Evolutionary conservation across 2,329 filamentous ascomycete species (phyloP).

Genomic region (Calonectria crousiana): DNA sequence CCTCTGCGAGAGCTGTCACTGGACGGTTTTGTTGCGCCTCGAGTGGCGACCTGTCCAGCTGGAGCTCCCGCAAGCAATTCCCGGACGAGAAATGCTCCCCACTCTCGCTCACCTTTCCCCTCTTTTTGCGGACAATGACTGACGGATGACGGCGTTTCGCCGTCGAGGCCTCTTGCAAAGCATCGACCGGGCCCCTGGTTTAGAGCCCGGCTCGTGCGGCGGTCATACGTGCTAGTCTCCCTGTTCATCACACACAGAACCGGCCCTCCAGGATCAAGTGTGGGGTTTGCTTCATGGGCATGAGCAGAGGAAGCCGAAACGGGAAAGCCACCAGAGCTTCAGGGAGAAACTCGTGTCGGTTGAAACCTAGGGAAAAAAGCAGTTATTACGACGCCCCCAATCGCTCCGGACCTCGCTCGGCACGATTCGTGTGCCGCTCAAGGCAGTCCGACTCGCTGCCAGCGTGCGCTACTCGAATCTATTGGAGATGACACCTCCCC

Average conservation of each 20-base stretch:
- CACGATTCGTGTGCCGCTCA: neutral
- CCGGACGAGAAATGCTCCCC: conserved; percentile 11
- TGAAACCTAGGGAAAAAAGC: conserved; percentile 6
- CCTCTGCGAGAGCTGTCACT: conserved; percentile 6
- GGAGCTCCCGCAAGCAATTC: conserved; percentile 18
- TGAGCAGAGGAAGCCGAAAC: conserved; percentile 15
- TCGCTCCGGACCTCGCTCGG: neutral
- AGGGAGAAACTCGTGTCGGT: conserved; percentile 22
- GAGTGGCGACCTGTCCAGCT: conserved; percentile 22
- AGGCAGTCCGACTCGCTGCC: neutral
- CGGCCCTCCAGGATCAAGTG: conserved; percentile 22
- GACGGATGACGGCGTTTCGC: conserved; percentile 28
- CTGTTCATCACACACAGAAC: conserved; percentile 41
- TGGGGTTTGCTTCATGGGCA: conserved; percentile 31
- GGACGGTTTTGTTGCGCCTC: conserved; percentile 9
- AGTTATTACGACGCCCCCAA: neutral
- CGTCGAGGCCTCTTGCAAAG: conserved; percentile 34
- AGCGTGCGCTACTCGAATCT: neutral
- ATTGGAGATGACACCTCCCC: neutral
- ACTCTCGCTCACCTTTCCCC: conserved; percentile 5
- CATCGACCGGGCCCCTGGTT: conserved; percentile 36
- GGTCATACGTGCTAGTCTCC: conserved; percentile 40
- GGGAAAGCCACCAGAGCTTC: conserved; percentile 19
- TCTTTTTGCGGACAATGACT: conserved; percentile 20
- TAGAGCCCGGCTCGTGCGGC: conserved; percentile 39